These are phyloP conservation scores for Starmerella bombi DNA, from an alignment of 805 yeast species.

Conservation along the genomic window DNA sequence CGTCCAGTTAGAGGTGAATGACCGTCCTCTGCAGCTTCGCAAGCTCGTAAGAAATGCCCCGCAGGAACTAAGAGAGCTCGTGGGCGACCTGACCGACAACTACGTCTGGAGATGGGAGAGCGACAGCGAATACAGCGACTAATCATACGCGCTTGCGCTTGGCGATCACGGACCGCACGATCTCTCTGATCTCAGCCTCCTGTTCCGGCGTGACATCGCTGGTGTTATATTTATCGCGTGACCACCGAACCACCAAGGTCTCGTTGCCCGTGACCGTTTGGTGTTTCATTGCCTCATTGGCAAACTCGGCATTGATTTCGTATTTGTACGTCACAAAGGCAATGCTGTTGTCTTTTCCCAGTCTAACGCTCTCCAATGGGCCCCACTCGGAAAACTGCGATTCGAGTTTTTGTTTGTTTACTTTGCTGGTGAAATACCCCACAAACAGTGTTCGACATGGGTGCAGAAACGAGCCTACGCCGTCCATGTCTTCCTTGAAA, in stretches of 20 bases:
- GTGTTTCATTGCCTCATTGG: conserved; percentile 85
- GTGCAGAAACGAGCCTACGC: conserved; percentile 67
- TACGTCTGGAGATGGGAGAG: conserved; percentile 18
- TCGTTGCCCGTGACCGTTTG: conserved; percentile 62
- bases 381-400: conserved; percentile 62
- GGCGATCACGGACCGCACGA: conserved; percentile 2
- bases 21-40: conserved; percentile 17
- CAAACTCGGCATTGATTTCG: conserved; percentile 79
- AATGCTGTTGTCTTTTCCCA: conserved; percentile 47
- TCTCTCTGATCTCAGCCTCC: conserved; percentile 3
- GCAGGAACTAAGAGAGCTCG: conserved; percentile 18
- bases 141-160: not conserved
- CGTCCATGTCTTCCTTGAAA: conserved; percentile 86
- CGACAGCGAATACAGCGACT: conserved; percentile 10
- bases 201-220: not conserved
- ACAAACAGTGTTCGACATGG: conserved; percentile 67
- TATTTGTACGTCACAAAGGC: conserved; percentile 63
- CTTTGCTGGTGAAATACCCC: conserved; percentile 35
- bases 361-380: conserved; percentile 50
- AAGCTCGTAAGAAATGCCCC: conserved; percentile 11
- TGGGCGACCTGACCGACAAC: conserved; percentile 20
- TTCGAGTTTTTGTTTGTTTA: conserved; percentile 30
- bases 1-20: conserved; percentile 6
- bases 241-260: conserved; percentile 68
- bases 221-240: conserved; percentile 25